Conservation (phyloP, 2,329 filamentous ascomycete species). For the Botryotinia globosa region DNA sequence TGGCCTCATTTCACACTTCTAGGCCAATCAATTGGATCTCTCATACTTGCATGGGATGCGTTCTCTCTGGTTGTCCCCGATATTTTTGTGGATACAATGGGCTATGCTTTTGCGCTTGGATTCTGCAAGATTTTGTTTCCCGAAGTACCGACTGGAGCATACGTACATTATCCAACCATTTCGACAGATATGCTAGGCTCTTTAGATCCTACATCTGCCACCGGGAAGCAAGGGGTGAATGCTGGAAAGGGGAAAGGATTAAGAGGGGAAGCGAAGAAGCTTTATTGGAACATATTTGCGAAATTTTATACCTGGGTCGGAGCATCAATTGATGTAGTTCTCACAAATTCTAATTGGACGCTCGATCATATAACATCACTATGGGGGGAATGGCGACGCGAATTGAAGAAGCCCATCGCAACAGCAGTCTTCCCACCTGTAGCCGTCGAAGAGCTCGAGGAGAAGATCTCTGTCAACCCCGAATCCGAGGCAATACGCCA, state of each 20-base stretch:
- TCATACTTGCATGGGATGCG: conserved; percentile 86
- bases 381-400: conserved; percentile 63
- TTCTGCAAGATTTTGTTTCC: conserved; percentile 81
- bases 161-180: conserved; percentile 97
- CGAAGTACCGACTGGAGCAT: conserved; percentile 78
- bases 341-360: conserved; percentile 98
- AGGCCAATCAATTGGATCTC: conserved; percentile 87
- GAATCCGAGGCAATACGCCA: conserved; percentile 68
- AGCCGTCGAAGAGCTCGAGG: conserved; percentile 79
- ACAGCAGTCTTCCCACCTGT: conserved; percentile 88
- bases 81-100: conserved; percentile 96
- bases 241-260: conserved; percentile 74
- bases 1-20: conserved; percentile 92
- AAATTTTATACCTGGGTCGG: conserved; percentile 79
- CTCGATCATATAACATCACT: conserved; percentile 75
- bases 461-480: conserved; percentile 67
- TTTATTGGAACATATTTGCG: conserved; percentile 87
- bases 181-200: conserved; percentile 95
- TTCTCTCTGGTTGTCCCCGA: conserved; percentile 91
- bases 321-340: conserved; percentile 82
- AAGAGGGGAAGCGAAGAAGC: conserved; percentile 68
- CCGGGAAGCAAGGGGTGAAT: conserved; percentile 70
- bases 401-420: conserved; percentile 48
- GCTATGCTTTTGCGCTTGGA: conserved; percentile 87
- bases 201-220: conserved; percentile 60